Evolutionary conservation across 768 basidiomycete genomes (phyloP).

Genomic region (Suillus fuscotomentosus): DNA sequence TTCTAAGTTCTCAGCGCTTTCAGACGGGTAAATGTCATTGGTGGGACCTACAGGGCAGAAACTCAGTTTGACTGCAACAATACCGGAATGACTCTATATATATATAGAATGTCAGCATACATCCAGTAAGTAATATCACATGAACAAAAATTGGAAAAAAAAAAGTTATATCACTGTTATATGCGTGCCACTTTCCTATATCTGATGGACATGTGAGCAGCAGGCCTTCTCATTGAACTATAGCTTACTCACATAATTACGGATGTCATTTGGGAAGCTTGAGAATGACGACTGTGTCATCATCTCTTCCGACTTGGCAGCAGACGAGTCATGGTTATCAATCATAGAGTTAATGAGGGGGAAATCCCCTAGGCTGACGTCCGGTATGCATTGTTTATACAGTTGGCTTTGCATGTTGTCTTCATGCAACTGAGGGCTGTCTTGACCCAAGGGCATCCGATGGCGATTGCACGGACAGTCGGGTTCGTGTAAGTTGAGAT

Average conservation of each 20-base stretch:
- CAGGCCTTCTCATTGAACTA: not conserved
- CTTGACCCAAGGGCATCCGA: not conserved
- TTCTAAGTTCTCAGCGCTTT: not conserved
- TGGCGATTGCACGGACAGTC: not conserved
- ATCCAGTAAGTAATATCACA: not conserved
- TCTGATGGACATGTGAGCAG: conserved; percentile 17
- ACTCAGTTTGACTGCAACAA: not conserved
- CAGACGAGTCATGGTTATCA: conserved; percentile 13
- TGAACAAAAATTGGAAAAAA: too few species aligned
- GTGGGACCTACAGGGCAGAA: not conserved
- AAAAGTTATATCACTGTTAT: conserved; percentile 1
- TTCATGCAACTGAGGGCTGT: not conserved
- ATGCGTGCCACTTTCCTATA: conserved; percentile 12
- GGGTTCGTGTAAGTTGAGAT: conserved; percentile 1
- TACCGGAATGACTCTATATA: not conserved
- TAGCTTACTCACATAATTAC: conserved; percentile 32
- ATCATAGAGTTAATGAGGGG: conserved; percentile 18
- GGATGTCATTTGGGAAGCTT: conserved; percentile 29
- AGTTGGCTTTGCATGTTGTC: conserved; percentile 21
- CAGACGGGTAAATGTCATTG: not conserved
- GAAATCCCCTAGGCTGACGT: conserved; percentile 25
- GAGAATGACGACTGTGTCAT: conserved; percentile 18
- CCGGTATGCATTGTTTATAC: conserved; percentile 28
- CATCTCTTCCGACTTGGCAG: conserved; percentile 2
- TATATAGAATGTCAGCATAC: conserved; percentile 5